A percentile compares a stretch with the other conserved stretches of the same genome.
phyloP scores from a whole-genome alignment of 306 rosid genomes.

The Ochetophila trinervis region DNA sequence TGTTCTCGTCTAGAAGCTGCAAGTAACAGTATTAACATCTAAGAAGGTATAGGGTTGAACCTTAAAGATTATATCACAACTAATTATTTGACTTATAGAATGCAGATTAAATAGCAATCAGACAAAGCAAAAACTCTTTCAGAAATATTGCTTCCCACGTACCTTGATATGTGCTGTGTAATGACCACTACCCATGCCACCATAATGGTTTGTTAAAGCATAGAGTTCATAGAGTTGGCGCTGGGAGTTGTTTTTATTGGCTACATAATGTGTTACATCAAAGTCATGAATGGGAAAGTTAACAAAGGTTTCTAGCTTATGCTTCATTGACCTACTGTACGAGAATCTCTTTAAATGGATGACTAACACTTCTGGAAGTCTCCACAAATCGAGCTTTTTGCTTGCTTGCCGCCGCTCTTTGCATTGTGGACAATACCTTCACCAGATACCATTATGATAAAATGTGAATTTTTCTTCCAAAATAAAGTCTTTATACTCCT shows the following conservation, averaged over 20 bases:
- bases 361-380: conserved; percentile 94
- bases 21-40: conserved; percentile 14
- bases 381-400: conserved; percentile 96
- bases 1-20: conserved; percentile 87
- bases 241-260: conserved; percentile 71
- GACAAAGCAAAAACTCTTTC: conserved; percentile 1
- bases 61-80: background rate
- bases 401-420: conserved; percentile 95
- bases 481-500: background rate
- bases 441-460: conserved; percentile 25
- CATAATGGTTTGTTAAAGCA: conserved; percentile 91
- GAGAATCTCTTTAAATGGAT: conserved; percentile 96
- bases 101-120: background rate
- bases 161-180: conserved; percentile 98
- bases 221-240: conserved; percentile 83
- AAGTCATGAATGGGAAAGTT: conserved; percentile 92
- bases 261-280: conserved; percentile 84
- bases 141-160: conserved; percentile 15
- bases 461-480: background rate
- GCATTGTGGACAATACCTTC: conserved; percentile 91
- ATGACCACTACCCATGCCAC: conserved; percentile 99
- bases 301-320: conserved; percentile 88
- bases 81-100: background rate
- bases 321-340: conserved; percentile 98
- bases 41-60: background rate